Conservation (phyloP, 2,329 filamentous ascomycete genomes). For the Fusarium fracticaudum region DNA sequence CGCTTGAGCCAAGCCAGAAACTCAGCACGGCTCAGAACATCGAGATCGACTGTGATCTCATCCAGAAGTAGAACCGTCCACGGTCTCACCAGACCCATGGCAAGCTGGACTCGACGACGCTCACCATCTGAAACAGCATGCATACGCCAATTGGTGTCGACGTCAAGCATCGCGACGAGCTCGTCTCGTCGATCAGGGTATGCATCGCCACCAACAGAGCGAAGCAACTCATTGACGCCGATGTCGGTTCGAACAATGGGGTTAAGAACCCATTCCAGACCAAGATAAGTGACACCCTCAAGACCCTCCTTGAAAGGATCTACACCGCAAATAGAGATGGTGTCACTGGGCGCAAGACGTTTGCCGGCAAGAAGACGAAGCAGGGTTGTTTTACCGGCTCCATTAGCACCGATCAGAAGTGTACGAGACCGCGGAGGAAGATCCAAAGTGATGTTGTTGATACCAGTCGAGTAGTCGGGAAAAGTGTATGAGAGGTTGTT, state of each 20-base stretch:
- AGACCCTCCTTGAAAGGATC: constrained; percentile 93
- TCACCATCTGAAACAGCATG: constrained; percentile 95
- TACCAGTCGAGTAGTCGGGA: constrained; percentile 82
- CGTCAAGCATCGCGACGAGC: constrained; percentile 87
- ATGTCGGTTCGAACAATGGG: constrained; percentile 96
- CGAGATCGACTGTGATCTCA: constrained; percentile 96
- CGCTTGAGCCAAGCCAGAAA: constrained; percentile 87
- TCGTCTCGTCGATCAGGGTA: constrained; percentile 87
- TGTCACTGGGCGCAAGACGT: constrained; percentile 81
- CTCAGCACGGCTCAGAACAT: constrained; percentile 83
- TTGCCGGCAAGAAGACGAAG: constrained; percentile 95
- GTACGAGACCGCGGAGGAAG: constrained; percentile 88
- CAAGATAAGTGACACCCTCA: constrained; percentile 96
- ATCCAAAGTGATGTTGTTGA: constrained; percentile 76
- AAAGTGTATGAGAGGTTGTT: constrained; percentile 87
- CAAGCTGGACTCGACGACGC: constrained; percentile 88
- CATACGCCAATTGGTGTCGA: constrained; percentile 93
- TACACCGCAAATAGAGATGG: constrained; percentile 80
- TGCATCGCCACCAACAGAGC: constrained; percentile 84
- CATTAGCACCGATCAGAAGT: constrained; percentile 94
- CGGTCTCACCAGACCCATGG: constrained; percentile 92
- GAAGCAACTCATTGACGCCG: constrained; percentile 84
- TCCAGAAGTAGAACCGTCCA: constrained; percentile 93
- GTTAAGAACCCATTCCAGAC: constrained; percentile 97
- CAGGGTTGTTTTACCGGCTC: constrained; percentile 96